Evolutionary conservation across 2,329 filamentous ascomycete species (phyloP), one percentile per base, ranked within the genome.

Genomic region (Anisogramma anomala): DNA sequence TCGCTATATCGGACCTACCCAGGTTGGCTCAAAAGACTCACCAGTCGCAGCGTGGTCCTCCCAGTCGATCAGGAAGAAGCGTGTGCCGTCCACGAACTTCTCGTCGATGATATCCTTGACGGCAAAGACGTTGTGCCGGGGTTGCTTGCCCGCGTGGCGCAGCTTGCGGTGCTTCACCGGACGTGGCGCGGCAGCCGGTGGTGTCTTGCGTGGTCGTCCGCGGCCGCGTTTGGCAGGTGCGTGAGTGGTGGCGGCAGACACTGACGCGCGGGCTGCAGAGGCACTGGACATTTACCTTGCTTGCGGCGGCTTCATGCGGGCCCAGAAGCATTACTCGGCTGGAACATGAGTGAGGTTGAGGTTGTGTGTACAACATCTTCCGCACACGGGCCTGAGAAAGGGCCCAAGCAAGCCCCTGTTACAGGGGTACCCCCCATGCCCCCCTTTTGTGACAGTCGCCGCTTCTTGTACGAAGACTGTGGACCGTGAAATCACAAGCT

Each of bases 61-160:
- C 76, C 76, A 79, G 51, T 76, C 67, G 39, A 79, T 66, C 3
- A 63, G 53, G 49, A 77, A 80, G n/a, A 61, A 47, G 9, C 53
- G 53, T 18, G 51, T 52, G 9, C 59, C 53, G 22, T 49, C 42
- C 15, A 50, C 41, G 4, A 25, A 11, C 44, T 57, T 62, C 55
- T 66, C 62, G 37, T 54, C 54, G 10, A 65, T 41, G 17, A 67
- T 65, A 37, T 55, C 57, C 25, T 55, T 55, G 27, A 65, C 54
- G 14, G 37, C 50, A 60, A 39, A 47, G 27, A 47, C 7, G 35
- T 45, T 20, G 27, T 45, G 35, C 18, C 34, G 36, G 8, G 10
- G 22, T 6, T 15, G 26, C 11, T 41, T 39, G 40, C 42, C 25
- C 9, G 38, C 39, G 37, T 45, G 20, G 22, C 33, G 35, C 22